Evolutionary conservation across 768 basidiomycete genomes (phyloP).

Genomic region (Coprinellus micaceus): DNA sequence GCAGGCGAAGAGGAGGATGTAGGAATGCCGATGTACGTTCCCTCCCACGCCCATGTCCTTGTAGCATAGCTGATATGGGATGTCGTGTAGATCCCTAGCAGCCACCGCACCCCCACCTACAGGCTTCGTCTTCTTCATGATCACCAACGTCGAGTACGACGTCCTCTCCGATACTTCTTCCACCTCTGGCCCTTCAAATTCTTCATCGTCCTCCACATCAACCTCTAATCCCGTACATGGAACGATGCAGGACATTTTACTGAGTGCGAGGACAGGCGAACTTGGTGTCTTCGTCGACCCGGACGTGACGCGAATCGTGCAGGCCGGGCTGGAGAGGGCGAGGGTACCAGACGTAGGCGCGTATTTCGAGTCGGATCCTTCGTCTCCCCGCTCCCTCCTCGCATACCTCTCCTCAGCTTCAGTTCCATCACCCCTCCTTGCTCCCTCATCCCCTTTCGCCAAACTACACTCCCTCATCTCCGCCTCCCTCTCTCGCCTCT

Average conservation of each 20-base stretch:
- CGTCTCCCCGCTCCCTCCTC: not conserved
- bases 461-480: conserved; percentile 56
- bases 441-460: conserved; percentile 33
- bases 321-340: conserved; percentile 72
- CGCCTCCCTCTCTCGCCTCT: conserved; percentile 54
- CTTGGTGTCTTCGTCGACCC: conserved; percentile 86
- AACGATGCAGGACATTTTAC: conserved; percentile 41
- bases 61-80: no score
- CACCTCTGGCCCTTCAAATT: not conserved
- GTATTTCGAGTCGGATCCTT: conserved; percentile 51
- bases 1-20: conserved; percentile 18
- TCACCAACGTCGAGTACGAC: conserved; percentile 74
- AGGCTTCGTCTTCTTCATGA: conserved; percentile 67
- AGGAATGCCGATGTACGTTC: conserved; percentile 20
- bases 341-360: conserved; percentile 50
- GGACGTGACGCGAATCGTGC: conserved; percentile 66
- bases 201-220: no score
- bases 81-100: not conserved
- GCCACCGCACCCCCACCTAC: not conserved
- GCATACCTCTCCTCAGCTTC: no score
- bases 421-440: conserved; percentile 14
- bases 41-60: no score
- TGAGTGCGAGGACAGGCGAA: conserved; percentile 58
- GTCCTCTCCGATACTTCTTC: conserved; percentile 34
- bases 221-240: no score